Conservation (phyloP, 2,329 filamentous ascomycete species). For the Hymenoscyphus occultus region DNA sequence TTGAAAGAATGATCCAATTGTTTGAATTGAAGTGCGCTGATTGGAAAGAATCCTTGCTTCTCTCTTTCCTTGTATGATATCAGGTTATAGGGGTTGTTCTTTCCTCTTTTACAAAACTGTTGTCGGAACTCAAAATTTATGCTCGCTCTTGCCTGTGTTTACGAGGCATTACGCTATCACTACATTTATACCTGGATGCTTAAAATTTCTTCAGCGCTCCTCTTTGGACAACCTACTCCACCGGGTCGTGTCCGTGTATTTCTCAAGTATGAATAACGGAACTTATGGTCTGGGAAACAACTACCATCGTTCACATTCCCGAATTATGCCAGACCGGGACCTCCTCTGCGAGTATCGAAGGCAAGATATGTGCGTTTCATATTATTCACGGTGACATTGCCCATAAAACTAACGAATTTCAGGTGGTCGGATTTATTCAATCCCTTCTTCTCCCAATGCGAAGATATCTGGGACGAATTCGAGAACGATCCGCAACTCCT, state of each 20-base stretch:
- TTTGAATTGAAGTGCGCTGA: too few species aligned
- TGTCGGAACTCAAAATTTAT: background rate
- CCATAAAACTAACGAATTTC: conserved; percentile 41
- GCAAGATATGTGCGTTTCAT: conserved; percentile 1
- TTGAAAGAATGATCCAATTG: too few species aligned
- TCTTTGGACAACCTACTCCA: background rate
- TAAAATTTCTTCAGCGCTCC: background rate
- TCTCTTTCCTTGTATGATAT: background rate
- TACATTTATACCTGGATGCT: background rate
- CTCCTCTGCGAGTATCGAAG: background rate
- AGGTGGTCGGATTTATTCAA: conserved; percentile 1
- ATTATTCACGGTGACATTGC: too few species aligned
- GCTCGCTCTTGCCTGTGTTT: background rate
- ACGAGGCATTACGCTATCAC: background rate
- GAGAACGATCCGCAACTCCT: background rate
- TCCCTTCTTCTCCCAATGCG: background rate
- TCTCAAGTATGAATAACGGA: background rate
- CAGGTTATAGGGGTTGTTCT: background rate
- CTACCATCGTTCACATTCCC: background rate
- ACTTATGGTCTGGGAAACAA: background rate
- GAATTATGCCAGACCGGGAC: background rate
- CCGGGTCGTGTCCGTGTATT: background rate
- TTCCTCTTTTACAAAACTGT: background rate
- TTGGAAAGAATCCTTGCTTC: background rate
- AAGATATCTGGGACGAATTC: background rate